These are phyloP conservation scores for Teunomyces panamensis DNA, from an alignment of 805 yeast genomes.

Conservation along the genomic window DNA sequence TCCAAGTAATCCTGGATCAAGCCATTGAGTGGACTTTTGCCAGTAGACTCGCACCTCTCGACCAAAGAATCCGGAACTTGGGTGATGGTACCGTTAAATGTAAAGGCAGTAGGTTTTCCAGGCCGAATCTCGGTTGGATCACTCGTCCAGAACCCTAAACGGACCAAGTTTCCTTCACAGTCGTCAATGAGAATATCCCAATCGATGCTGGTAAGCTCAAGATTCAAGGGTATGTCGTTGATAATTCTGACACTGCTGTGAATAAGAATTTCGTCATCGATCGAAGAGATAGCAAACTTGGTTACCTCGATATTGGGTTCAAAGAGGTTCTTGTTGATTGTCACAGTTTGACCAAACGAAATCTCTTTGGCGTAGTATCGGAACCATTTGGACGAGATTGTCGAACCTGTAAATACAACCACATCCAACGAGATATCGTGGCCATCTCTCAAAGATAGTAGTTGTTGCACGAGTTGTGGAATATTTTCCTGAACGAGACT, in stretches of 20 bases:
- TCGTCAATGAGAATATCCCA: slow-evolving; percentile 28
- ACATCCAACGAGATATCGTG: slow-evolving; percentile 21
- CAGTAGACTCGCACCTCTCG: slow-evolving; percentile 16
- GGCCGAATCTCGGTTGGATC: slow-evolving; percentile 15
- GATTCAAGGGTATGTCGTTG: slow-evolving; percentile 15
- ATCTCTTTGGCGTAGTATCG: slow-evolving; percentile 13
- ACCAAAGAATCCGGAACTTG: slow-evolving; percentile 17
- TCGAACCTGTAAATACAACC: slow-evolving; percentile 16
- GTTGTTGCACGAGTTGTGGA: slow-evolving; percentile 10
- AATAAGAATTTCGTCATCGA: slow-evolving; percentile 8
- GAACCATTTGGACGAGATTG: slow-evolving; percentile 16
- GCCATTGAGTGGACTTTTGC: slow-evolving; percentile 18
- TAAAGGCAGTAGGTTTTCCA: slow-evolving; percentile 10
- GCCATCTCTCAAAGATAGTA: slow-evolving; percentile 11
- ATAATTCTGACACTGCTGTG: slow-evolving; percentile 9
- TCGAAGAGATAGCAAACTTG: slow-evolving; percentile 10
- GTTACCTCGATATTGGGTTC: slow-evolving; percentile 16
- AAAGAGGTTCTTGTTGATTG: slow-evolving; percentile 8
- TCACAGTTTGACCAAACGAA: slow-evolving; percentile 11
- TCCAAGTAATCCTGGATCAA: slow-evolving; percentile 18
- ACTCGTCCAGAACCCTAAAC: slow-evolving; percentile 23
- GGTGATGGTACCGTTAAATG: slow-evolving; percentile 18
- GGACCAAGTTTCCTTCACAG: slow-evolving; percentile 18
- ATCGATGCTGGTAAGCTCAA: slow-evolving; percentile 17
- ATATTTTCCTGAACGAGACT: slow-evolving; percentile 16